Evolutionary conservation across 1,284 basidiomycete genomes (phyloP).

Genomic region (Fomitopsis palustris): DNA sequence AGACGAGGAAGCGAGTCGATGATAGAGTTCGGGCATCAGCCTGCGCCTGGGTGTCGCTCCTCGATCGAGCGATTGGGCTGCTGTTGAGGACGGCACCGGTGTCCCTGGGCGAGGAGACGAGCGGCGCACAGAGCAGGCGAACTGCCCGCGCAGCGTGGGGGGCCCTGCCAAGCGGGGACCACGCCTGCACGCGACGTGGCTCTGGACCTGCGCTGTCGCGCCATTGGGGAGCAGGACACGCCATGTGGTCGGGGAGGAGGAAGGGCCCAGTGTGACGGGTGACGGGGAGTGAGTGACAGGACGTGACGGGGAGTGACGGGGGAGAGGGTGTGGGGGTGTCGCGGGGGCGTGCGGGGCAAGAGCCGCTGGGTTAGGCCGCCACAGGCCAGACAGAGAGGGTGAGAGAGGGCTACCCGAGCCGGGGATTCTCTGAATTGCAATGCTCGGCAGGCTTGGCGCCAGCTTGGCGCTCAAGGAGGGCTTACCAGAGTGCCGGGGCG

Average conservation of each 20-base stretch:
- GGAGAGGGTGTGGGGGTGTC: not conserved
- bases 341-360: not conserved
- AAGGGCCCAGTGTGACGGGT: not conserved
- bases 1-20: not conserved
- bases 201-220: not conserved
- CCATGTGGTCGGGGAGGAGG: too few relatives aligned
- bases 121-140: not conserved
- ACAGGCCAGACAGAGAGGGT: not conserved
- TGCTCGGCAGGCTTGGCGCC: constrained; percentile 2
- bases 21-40: not conserved
- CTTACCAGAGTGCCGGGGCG: not conserved
- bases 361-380: not conserved
- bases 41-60: not conserved
- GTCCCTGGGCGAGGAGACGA: too few relatives aligned
- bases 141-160: not conserved
- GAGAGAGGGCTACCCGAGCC: not conserved
- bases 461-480: not conserved
- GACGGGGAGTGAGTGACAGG: not conserved
- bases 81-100: not conserved
- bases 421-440: not conserved
- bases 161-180: not conserved
- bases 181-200: not conserved
- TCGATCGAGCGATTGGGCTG: not conserved
- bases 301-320: not conserved
- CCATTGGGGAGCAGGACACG: not conserved